phyloP scores from a whole-genome alignment of 805 yeast genomes.

The Wickerhamiella kurtzmanii region DNA sequence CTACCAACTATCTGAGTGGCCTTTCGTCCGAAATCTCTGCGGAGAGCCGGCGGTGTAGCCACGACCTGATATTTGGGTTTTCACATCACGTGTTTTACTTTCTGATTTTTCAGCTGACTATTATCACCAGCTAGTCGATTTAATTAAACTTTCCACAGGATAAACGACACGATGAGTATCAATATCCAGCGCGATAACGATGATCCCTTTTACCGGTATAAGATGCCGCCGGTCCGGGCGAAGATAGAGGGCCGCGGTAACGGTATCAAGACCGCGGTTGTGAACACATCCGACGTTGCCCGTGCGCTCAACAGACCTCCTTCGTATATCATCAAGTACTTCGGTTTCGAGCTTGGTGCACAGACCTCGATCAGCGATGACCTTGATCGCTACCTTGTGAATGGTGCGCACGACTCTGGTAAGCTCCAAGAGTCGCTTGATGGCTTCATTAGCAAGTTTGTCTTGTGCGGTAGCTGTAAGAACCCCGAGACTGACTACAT shows the following conservation, averaged over 20 bases:
- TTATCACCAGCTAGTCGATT: no score
- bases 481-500: slow-evolving; percentile 94
- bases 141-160: neutral
- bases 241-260: slow-evolving; percentile 98
- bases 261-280: slow-evolving; percentile 93
- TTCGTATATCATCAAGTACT: slow-evolving; percentile 79
- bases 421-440: slow-evolving; percentile 89
- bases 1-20: no score
- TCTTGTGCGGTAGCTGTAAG: slow-evolving; percentile 85
- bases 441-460: slow-evolving; percentile 86
- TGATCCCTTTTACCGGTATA: slow-evolving; percentile 98
- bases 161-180: slow-evolving; percentile 28
- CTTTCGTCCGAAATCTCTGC: no score
- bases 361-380: slow-evolving; percentile 73
- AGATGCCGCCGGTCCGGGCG: slow-evolving; percentile 96
- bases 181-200: slow-evolving; percentile 94
- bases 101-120: neutral
- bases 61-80: no score
- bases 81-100: no score
- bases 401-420: slow-evolving; percentile 83
- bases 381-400: slow-evolving; percentile 77
- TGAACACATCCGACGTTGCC: slow-evolving; percentile 84
- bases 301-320: slow-evolving; percentile 91
- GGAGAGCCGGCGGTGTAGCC: no score
- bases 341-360: slow-evolving; percentile 95